Base-by-base conservation (phyloP, 805 yeast species). In the Wickerhamiella galacta region DNA sequence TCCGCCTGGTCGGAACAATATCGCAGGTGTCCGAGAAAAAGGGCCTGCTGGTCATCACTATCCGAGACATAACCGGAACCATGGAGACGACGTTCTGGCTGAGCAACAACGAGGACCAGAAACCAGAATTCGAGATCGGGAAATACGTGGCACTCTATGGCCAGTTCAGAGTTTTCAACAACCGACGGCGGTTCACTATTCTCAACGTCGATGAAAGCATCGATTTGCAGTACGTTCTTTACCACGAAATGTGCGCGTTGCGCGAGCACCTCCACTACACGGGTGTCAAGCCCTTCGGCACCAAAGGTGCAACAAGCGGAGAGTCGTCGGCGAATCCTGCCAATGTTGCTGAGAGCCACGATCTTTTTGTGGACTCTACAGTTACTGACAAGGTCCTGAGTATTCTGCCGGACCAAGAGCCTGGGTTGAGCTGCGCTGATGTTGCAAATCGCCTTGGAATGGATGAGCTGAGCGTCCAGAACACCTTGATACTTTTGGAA, bases 51-150 rank as follows among this genome's bases (percentile, higher is more conserved):
- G 50, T 53, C 5, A 49, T 71, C 35, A 60, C 66, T 10, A 43
- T 76, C 8, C 80, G 73, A 45, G 85, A 76, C 50, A 78, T 81
- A 10, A 72, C 83, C 1, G 80, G 80, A 2, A 44, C 60, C 1
- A 50, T 66, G 10, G n/a, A n/a, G n/a, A 70, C 68, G n/a, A 59
- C 72, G 36, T 58, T 68, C 35, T 58, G 62, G 37, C 72, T 77
- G 73, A 51, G 50, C 40, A 53, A 55, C 34, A 52, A 21, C 54
- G 62, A 57, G 40, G 40, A 26, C 3, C 15, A 25, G 57, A 29
- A 33, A 54, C 53, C 37, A 33, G 49, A 23, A 51, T 62, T 29
- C 54, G 68, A 33, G 54, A 43, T 33, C 4, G 56, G 52, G 26
- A 40, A 46, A 21, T 73, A 74, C 47, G 75, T 72, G 14, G 59